A percentile compares a stretch with the other conserved stretches of the same genome.
phyloP scores from a whole-genome alignment of 352 stramenopile species.

The Blastocystis sp. region DNA sequence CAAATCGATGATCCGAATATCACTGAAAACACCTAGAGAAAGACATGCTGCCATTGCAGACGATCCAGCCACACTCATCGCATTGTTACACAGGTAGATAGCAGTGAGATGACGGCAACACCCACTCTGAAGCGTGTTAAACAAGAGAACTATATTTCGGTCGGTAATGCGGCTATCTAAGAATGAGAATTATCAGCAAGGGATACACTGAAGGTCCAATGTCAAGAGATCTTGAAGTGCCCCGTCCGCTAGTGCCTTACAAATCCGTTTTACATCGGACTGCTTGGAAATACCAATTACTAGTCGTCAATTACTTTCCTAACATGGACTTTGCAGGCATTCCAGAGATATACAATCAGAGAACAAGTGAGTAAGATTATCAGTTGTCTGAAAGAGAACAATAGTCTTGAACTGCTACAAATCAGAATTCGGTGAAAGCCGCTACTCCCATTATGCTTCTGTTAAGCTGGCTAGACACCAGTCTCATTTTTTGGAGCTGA shows the following conservation, averaged over 20 bases:
- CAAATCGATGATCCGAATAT: not conserved
- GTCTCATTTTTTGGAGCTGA: not conserved
- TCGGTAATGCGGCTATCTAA: conserved; percentile 37
- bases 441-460: not conserved
- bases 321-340: not conserved
- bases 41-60: not conserved
- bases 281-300: not conserved
- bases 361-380: conserved; percentile 26
- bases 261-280: not conserved
- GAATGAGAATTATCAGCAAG: not conserved
- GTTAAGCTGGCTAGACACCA: not conserved
- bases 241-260: not conserved
- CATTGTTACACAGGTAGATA: conserved; percentile 37
- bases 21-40: not conserved
- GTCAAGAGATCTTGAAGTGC: not conserved
- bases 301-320: not conserved
- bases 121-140: not conserved
- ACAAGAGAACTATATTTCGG: not conserved
- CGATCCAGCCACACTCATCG: not conserved
- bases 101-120: not conserved
- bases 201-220: conserved; percentile 11
- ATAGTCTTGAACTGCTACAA: not conserved
- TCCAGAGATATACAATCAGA: not conserved
- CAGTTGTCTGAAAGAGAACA: conserved; percentile 1
- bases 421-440: not conserved